These are phyloP conservation scores for Gillenia trifoliata DNA, from an alignment of 306 rosid genomes.

Conservation along the genomic window DNA sequence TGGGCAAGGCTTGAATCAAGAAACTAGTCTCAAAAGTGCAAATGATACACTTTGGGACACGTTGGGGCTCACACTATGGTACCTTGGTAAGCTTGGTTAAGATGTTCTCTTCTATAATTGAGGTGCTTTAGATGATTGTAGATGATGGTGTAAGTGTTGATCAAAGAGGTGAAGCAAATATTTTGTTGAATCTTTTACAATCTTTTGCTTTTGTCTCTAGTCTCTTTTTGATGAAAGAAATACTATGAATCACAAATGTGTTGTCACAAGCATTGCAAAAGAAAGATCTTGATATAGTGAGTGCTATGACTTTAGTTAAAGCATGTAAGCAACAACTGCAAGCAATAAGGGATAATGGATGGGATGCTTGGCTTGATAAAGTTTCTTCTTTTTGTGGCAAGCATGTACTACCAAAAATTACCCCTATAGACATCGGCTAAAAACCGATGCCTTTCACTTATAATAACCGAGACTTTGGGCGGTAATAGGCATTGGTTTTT, in stretches of 20 bases:
- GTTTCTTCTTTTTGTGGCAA: constrained; percentile 8
- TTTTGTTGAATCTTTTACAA: neutral
- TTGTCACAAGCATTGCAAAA: neutral
- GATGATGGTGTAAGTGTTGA: neutral
- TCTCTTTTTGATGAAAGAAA: neutral
- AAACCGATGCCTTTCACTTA: too few species aligned
- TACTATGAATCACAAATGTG: neutral
- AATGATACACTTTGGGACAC: neutral
- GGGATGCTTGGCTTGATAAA: neutral
- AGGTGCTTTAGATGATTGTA: neutral
- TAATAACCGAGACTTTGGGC: too few species aligned
- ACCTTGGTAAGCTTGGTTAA: neutral
- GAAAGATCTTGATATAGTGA: constrained; percentile 15
- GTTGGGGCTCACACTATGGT: neutral
- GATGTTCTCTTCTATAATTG: neutral
- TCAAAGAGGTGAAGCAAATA: neutral
- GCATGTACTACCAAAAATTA: too few species aligned
- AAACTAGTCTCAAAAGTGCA: neutral
- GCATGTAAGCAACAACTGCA: neutral
- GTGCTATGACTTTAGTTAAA: neutral
- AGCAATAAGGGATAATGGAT: constrained; percentile 1
- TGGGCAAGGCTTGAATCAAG: neutral
- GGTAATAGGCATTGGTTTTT: too few species aligned
- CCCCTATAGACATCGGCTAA: too few species aligned
- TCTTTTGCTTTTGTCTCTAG: neutral